Evolutionary conservation across 2,329 filamentous ascomycete species (phyloP).

Genomic region (Sphaerulina musiva): DNA sequence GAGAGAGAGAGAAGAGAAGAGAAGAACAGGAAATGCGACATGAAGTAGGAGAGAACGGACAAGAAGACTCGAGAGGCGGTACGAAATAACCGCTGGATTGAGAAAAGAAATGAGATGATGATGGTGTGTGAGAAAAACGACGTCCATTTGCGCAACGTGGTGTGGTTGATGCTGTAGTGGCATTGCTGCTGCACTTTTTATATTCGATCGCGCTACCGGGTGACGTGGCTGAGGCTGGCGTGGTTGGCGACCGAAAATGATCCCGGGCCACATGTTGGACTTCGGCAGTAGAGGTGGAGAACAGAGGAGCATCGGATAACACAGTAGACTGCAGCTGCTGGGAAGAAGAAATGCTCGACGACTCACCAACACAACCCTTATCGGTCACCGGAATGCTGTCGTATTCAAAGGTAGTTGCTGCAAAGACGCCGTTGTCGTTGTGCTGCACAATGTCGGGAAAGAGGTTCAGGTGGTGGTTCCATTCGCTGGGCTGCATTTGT

Average conservation of each 20-base stretch:
- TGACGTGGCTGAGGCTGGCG: constrained; percentile 26
- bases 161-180: constrained; percentile 14
- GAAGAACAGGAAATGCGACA: constrained; percentile 16
- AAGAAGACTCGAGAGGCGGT: constrained; percentile 36
- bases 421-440: constrained; percentile 49
- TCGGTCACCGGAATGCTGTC: constrained; percentile 43
- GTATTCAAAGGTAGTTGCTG: constrained; percentile 52
- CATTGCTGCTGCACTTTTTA: constrained; percentile 9
- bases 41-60: constrained; percentile 33
- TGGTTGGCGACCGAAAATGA: constrained; percentile 26
- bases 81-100: constrained; percentile 34
- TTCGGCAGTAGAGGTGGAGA: neutral
- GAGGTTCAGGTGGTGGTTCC: constrained; percentile 47
- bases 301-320: constrained; percentile 11
- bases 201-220: constrained; percentile 17
- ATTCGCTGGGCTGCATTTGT: constrained; percentile 55
- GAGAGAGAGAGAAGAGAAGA: constrained; percentile 6
- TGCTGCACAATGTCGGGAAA: constrained; percentile 58
- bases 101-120: constrained; percentile 32
- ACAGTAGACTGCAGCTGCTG: constrained; percentile 21
- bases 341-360: constrained; percentile 35
- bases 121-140: constrained; percentile 14
- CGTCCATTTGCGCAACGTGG: constrained; percentile 8
- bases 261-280: constrained; percentile 15
- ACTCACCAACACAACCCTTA: constrained; percentile 49